These are phyloP conservation scores for Fusarium floridanum DNA, from an alignment of 2,329 filamentous ascomycete genomes.

Conservation along the genomic window DNA sequence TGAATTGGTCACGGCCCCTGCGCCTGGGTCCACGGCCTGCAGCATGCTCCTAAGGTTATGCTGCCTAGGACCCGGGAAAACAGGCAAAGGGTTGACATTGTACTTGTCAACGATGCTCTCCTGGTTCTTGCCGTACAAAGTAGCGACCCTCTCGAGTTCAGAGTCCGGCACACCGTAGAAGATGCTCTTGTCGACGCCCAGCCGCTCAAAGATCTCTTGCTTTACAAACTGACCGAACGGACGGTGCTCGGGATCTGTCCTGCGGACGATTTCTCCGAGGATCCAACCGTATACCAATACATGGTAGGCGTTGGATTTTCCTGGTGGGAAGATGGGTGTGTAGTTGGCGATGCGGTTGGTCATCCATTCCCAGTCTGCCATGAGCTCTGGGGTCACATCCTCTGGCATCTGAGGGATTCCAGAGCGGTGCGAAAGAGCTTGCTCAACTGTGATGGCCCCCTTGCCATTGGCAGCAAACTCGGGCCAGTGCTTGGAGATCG, in stretches of 20 bases:
- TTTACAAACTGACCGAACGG: slow-evolving; percentile 11
- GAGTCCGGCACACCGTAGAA: slow-evolving; percentile 15
- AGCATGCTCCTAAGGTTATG: slow-evolving; percentile 19
- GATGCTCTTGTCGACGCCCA: slow-evolving; percentile 3
- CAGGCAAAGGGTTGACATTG: background rate
- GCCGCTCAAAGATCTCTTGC: slow-evolving; percentile 12
- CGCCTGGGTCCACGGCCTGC: slow-evolving; percentile 17
- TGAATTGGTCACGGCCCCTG: slow-evolving; percentile 8
- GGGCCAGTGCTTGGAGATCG: slow-evolving; percentile 16
- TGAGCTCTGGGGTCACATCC: slow-evolving; percentile 6
- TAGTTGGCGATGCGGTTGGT: background rate
- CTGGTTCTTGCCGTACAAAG: slow-evolving; percentile 9
- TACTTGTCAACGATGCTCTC: slow-evolving; percentile 5
- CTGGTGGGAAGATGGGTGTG: slow-evolving; percentile 11
- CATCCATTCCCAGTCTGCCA: slow-evolving; percentile 30
- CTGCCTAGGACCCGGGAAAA: slow-evolving; percentile 6
- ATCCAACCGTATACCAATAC: slow-evolving; percentile 23
- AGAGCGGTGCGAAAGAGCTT: slow-evolving; percentile 15
- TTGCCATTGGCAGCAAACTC: slow-evolving; percentile 21
- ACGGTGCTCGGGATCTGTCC: slow-evolving; percentile 11
- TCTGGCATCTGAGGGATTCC: slow-evolving; percentile 26
- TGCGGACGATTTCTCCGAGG: slow-evolving; percentile 12
- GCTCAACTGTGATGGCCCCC: slow-evolving; percentile 9
- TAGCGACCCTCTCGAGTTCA: slow-evolving; percentile 13
- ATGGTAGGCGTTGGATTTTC: slow-evolving; percentile 23